Evolutionary conservation across 2,329 filamentous ascomycete genomes (phyloP).

Genomic region (Trichoderma citrinoviride): DNA sequence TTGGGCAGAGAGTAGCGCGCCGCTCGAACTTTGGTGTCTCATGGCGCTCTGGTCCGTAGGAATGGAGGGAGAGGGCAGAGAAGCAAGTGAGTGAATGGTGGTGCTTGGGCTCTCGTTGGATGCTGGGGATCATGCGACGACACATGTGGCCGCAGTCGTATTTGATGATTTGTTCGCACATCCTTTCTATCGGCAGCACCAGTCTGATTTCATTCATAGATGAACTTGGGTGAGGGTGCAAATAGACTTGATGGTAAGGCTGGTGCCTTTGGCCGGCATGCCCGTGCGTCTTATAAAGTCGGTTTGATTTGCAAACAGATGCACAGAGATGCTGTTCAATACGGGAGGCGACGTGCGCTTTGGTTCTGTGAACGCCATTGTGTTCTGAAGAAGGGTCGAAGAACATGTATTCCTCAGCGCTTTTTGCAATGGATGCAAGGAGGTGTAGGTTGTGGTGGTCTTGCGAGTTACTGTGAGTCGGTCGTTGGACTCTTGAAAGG

Average conservation of each 20-base stretch:
- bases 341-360: neutral
- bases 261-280: neutral
- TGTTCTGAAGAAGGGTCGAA: neutral
- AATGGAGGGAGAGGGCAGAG: neutral
- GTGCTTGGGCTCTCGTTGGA: neutral
- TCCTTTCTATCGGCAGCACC: neutral
- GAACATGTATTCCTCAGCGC: neutral
- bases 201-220: neutral
- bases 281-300: neutral
- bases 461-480: neutral
- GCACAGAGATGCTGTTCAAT: neutral
- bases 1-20: constrained; percentile 1
- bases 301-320: neutral
- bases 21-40: neutral
- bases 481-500: neutral
- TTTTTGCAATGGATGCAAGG: neutral
- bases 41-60: neutral
- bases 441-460: neutral
- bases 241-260: neutral
- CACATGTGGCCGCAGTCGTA: constrained; percentile 28
- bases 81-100: neutral
- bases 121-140: constrained; percentile 9
- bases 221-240: neutral
- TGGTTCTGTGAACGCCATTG: neutral
- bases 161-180: constrained; percentile 27